A percentile compares a stretch with the other conserved stretches of the same genome.
Evolutionary conservation across 2,329 filamentous ascomycete species (phyloP).

Genomic region (Helminthosporium solani): DNA sequence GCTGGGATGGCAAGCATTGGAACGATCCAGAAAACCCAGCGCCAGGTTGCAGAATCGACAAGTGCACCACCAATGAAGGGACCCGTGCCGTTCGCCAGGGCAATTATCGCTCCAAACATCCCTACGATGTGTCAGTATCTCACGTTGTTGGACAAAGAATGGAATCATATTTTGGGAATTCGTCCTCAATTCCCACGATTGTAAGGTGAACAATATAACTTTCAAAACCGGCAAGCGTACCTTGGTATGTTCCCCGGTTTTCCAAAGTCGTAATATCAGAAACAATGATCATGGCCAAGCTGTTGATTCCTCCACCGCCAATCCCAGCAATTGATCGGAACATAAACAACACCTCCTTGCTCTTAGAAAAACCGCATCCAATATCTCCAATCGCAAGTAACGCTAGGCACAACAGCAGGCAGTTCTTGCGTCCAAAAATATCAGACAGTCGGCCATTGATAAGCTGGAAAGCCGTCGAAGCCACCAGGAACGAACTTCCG

Average conservation of each 20-base stretch:
- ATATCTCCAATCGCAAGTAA: conserved; percentile 36
- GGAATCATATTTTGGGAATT: no score
- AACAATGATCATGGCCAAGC: conserved; percentile 36
- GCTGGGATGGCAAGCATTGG: conserved; percentile 62
- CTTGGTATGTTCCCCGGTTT: conserved; percentile 36
- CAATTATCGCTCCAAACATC: conserved; percentile 18
- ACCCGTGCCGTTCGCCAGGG: conserved; percentile 43
- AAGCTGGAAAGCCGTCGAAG: conserved; percentile 55
- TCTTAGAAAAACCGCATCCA: conserved; percentile 29
- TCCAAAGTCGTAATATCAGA: conserved; percentile 34
- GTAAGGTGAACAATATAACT: no score
- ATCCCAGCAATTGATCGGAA: conserved; percentile 53
- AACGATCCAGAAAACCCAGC: conserved; percentile 73
- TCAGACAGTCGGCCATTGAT: conserved; percentile 63
- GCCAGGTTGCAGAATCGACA: conserved; percentile 69
- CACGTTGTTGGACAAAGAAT: no score
- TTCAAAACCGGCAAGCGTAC: conserved; percentile 9
- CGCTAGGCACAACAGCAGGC: conserved; percentile 11
- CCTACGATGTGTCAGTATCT: conserved; percentile 12
- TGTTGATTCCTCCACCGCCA: conserved; percentile 61
- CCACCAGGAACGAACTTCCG: conserved; percentile 17
- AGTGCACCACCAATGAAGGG: conserved; percentile 71
- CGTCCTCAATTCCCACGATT: no score
- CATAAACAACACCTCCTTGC: conserved; percentile 28
- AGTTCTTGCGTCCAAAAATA: conserved; percentile 60